phyloP scores from a whole-genome alignment of 176 grass and related monocot species.

The Avena sativa region DNA sequence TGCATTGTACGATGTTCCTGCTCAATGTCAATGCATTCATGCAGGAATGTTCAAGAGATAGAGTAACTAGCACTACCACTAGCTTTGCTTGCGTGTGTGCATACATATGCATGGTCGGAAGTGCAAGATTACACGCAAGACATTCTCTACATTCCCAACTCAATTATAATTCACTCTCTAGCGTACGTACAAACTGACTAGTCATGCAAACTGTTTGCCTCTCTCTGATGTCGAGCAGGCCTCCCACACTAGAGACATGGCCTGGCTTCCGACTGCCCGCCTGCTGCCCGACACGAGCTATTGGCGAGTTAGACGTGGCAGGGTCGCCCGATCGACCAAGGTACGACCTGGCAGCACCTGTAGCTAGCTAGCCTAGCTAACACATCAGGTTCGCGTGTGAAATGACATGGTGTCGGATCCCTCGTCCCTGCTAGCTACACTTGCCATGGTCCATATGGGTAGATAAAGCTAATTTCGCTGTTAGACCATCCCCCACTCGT shows the following conservation, averaged over 20 bases:
- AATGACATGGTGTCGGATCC: not conserved
- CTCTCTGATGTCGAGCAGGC: not conserved
- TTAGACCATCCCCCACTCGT: not conserved
- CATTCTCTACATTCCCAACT: not conserved
- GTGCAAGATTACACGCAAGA: not conserved
- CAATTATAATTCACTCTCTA: not conserved
- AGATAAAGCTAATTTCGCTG: constrained; percentile 14
- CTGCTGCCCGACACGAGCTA: not conserved
- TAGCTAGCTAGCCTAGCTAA: constrained; percentile 1
- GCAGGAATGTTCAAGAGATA: not conserved
- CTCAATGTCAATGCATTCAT: not conserved
- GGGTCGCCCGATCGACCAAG: not conserved
- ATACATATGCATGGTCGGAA: not conserved
- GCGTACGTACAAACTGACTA: not conserved
- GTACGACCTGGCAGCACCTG: not conserved
- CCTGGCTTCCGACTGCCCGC: not conserved
- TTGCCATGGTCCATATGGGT: not conserved
- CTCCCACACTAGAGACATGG: constrained; percentile 9
- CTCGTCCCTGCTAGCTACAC: not conserved
- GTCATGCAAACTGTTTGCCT: not conserved
- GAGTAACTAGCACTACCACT: not conserved
- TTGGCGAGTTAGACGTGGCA: constrained; percentile 30
- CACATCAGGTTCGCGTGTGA: not conserved
- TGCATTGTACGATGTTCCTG: not conserved
- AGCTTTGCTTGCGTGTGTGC: not conserved